These are phyloP conservation scores for Zizania latifolia DNA, from an alignment of 176 grass and related monocot species.

Conservation along the genomic window DNA sequence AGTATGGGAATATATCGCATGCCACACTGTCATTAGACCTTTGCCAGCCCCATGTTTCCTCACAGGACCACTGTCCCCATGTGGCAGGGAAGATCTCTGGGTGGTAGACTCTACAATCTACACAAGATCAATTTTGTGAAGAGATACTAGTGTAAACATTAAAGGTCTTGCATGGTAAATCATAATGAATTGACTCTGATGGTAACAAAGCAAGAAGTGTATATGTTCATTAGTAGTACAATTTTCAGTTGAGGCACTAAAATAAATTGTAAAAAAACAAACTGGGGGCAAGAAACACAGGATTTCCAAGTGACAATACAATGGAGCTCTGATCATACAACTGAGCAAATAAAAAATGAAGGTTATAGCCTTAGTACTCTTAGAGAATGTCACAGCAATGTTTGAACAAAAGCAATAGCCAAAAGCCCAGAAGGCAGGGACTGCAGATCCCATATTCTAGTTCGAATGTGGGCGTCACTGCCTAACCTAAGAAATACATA, in stretches of 20 bases:
- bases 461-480: background rate
- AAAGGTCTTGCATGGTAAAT: background rate
- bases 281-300: slow-evolving; percentile 5
- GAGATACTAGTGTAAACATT: background rate
- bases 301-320: background rate
- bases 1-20: slow-evolving; percentile 56
- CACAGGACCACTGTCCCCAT: slow-evolving; percentile 32
- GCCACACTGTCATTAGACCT: slow-evolving; percentile 98
- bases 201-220: background rate
- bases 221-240: background rate
- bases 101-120: slow-evolving; percentile 30
- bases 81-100: background rate
- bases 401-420: background rate
- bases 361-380: background rate
- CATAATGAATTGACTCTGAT: slow-evolving; percentile 1
- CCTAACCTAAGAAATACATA: background rate
- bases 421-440: background rate
- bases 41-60: slow-evolving; percentile 90
- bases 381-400: background rate
- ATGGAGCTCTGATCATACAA: slow-evolving; percentile 7
- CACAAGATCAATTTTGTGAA: slow-evolving; percentile 11
- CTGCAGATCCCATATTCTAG: background rate
- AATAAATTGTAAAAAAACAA: slow-evolving; percentile 17
- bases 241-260: background rate
- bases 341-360: slow-evolving; percentile 16